These are phyloP conservation scores for Xylariales sp. DNA, from an alignment of 2,329 filamentous ascomycete species.

Conservation along the genomic window DNA sequence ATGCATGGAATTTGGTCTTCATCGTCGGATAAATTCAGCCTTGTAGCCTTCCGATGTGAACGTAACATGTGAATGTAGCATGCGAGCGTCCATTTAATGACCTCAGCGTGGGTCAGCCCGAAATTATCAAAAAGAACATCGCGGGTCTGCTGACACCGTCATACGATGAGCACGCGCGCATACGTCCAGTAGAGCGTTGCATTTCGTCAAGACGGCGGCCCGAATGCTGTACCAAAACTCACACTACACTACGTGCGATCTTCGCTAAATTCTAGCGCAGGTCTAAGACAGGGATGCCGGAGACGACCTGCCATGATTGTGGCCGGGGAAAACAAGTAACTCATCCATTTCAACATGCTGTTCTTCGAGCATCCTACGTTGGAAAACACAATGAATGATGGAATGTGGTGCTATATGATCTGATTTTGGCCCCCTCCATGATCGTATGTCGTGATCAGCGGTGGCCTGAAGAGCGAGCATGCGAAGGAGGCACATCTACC, in stretches of 20 bases:
- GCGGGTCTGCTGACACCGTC: constrained; percentile 31
- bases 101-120: constrained; percentile 10
- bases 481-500: constrained; percentile 10
- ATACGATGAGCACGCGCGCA: constrained; percentile 29
- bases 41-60: constrained; percentile 19
- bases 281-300: constrained; percentile 6
- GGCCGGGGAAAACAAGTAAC: neutral
- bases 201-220: constrained; percentile 17
- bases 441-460: constrained; percentile 28
- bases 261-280: constrained; percentile 17
- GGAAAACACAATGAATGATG: neutral
- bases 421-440: constrained; percentile 24
- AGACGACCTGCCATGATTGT: neutral
- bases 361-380: constrained; percentile 7
- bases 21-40: constrained; percentile 20
- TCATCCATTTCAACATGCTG: constrained; percentile 1
- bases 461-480: constrained; percentile 5
- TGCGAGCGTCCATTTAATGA: constrained; percentile 18
- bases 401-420: constrained; percentile 35
- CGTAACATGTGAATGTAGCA: constrained; percentile 17
- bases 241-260: neutral
- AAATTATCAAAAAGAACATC: constrained; percentile 8
- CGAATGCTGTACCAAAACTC: constrained; percentile 23
- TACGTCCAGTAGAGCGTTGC: constrained; percentile 12
- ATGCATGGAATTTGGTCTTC: constrained; percentile 5